phyloP scores from a whole-genome alignment of 768 basidiomycete species.

The Arthromyces matolae region DNA sequence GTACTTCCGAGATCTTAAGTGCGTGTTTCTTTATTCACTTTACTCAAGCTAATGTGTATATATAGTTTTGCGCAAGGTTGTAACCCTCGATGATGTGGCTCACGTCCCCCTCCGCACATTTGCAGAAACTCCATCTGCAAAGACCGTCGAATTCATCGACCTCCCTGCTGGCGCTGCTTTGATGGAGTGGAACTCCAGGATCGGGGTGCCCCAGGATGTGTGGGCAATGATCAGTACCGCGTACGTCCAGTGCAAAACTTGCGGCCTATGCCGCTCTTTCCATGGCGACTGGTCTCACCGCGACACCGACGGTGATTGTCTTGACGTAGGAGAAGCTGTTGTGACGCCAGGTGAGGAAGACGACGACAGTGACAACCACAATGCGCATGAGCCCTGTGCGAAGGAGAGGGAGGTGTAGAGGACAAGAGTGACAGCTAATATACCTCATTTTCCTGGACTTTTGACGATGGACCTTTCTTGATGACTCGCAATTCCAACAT shows the following conservation, averaged over 20 bases:
- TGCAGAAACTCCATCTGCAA: not conserved
- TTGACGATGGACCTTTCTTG: too few relatives aligned
- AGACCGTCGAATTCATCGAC: not conserved
- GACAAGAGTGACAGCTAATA: too few relatives aligned
- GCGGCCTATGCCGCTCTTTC: constrained; percentile 6
- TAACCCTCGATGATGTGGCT: not conserved
- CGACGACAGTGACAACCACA: too few relatives aligned
- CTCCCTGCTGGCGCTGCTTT: constrained; percentile 7
- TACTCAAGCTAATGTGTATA: not conserved
- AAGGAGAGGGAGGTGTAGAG: too few relatives aligned
- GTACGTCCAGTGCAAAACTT: constrained; percentile 7
- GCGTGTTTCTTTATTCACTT: not conserved
- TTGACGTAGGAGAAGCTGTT: not conserved
- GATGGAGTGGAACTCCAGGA: constrained; percentile 14
- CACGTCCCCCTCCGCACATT: not conserved
- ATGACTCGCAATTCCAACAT: too few relatives aligned
- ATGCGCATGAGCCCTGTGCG: too few relatives aligned
- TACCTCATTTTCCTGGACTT: too few relatives aligned
- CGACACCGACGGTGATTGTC: not conserved
- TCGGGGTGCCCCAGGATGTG: constrained; percentile 14
- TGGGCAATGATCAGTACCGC: constrained; percentile 12
- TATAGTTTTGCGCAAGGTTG: not conserved
- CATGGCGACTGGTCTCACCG: constrained; percentile 7
- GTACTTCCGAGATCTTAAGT: not conserved
- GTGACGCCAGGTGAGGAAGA: not conserved